Evolutionary conservation across 257 asterid species (phyloP).

Genomic region (Agastache rugosa): DNA sequence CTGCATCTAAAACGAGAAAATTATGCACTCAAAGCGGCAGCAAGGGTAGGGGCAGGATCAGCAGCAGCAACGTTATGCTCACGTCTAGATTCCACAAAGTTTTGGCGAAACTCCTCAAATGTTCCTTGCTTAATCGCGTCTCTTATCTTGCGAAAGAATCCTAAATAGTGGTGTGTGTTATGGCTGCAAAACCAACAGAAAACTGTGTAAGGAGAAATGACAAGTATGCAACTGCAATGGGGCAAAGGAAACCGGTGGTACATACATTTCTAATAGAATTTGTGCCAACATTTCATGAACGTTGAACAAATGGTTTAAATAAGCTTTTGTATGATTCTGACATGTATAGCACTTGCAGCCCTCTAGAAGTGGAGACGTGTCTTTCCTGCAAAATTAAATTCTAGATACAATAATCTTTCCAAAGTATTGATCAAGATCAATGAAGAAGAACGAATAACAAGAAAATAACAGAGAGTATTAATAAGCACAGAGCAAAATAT

Average conservation of each 20-base stretch:
- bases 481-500: background rate
- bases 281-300: constrained; percentile 97
- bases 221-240: constrained; percentile 18
- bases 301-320: constrained; percentile 86
- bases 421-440: background rate
- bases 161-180: constrained; percentile 88
- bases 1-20: background rate
- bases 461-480: background rate
- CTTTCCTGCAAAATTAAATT: constrained; percentile 64
- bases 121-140: constrained; percentile 67
- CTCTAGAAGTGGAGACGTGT: constrained; percentile 63
- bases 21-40: constrained; percentile 48
- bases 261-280: constrained; percentile 86
- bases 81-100: constrained; percentile 66
- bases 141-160: constrained; percentile 81
- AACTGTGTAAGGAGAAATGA: constrained; percentile 18
- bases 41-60: background rate
- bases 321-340: constrained; percentile 87
- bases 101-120: constrained; percentile 64
- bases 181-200: constrained; percentile 56
- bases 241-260: background rate
- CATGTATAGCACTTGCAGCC: constrained; percentile 84
- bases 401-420: background rate
- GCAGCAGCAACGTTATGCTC: constrained; percentile 39
- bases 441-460: background rate